Percentiles rank a stretch among this genome's conserved stretches.
Evolutionary conservation across 192 early-diverging fungal genomes (phyloP).

Genomic region (Polychytrium aggregatum): DNA sequence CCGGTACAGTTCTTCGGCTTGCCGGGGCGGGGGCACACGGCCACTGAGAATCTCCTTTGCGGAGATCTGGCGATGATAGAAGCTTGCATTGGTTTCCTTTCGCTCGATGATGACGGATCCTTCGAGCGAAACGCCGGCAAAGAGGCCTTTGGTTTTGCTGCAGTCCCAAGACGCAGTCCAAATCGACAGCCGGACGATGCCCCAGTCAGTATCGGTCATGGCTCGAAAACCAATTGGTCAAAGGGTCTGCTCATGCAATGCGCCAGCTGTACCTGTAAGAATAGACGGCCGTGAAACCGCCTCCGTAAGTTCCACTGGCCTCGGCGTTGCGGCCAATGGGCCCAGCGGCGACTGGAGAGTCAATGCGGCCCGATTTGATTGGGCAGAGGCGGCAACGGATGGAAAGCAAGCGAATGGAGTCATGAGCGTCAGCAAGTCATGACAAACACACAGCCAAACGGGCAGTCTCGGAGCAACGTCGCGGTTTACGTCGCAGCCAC

Average conservation of each 20-base stretch:
- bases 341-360: conserved; percentile 43
- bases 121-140: conserved; percentile 85
- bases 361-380: too few relatives aligned
- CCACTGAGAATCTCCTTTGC: conserved; percentile 79
- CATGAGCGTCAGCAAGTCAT: neutral
- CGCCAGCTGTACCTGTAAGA: conserved; percentile 68
- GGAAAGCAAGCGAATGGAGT: too few relatives aligned
- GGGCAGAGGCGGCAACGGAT: too few relatives aligned
- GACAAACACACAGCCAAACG: neutral
- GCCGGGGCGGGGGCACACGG: conserved; percentile 63
- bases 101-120: conserved; percentile 85
- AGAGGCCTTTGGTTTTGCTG: conserved; percentile 77
- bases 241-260: too few relatives aligned
- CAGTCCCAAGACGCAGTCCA: neutral
- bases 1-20: conserved; percentile 71
- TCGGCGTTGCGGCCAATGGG: conserved; percentile 63
- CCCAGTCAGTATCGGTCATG: neutral
- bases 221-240: neutral
- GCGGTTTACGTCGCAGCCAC: conserved; percentile 8
- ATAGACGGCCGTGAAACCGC: conserved; percentile 80
- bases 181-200: neutral
- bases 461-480: neutral
- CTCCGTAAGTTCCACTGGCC: conserved; percentile 64
- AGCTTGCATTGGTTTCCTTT: conserved; percentile 81
- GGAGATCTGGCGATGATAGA: conserved; percentile 62